Base-by-base conservation (phyloP, 2,329 filamentous ascomycete species). In the Sarocladium kiliense region DNA sequence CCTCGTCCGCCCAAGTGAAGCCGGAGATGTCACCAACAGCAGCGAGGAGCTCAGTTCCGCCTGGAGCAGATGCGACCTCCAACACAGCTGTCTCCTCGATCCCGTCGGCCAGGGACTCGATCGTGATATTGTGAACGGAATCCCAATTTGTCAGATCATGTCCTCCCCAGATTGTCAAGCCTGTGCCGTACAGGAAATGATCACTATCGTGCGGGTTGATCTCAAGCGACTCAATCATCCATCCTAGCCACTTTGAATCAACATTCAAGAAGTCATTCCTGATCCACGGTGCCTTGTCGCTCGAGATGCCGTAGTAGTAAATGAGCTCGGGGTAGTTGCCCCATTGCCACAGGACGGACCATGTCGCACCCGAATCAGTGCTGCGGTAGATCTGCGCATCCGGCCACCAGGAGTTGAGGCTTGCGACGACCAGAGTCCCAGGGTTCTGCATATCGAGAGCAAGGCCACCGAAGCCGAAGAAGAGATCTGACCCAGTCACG, bases 151-250 rank as follows among this genome's bases (percentile, higher is more conserved):
- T 76, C n/a, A 82, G 66, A 56, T 82, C 78, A 53, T 76, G 75
- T 1, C 80, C 77, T 10, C 78, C 78, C 36, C 75, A 80, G 44
- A 81, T 66, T 0, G 78, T 81, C n/a, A 76, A 65, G 2, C 81
- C 81, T 0, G 81, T 85, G n/a, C 77, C 79, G 56, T 84, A 85
- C 0, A 84, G 67, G 78, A 79, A 84, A 63, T 83, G 80, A 61
- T 83, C 73, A 55, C 78, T 81, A 60, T 85, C 79, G 25, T 76
- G 72, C 0, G 81, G 81, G 61, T 84, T 72, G 51, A 85, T 84
- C 21, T 78, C 78, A 7, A 84, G 65, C 0, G 75, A 68, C 61
- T 84, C 81, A 9, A 84, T 79, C 81, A 84, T 84, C 80, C 81
- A 84, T 1, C 81, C 81, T 3, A 84, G 65, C 27, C 71, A 71